phyloP scores from a whole-genome alignment of 805 yeast species.

The Schwanniomyces occidentalis region DNA sequence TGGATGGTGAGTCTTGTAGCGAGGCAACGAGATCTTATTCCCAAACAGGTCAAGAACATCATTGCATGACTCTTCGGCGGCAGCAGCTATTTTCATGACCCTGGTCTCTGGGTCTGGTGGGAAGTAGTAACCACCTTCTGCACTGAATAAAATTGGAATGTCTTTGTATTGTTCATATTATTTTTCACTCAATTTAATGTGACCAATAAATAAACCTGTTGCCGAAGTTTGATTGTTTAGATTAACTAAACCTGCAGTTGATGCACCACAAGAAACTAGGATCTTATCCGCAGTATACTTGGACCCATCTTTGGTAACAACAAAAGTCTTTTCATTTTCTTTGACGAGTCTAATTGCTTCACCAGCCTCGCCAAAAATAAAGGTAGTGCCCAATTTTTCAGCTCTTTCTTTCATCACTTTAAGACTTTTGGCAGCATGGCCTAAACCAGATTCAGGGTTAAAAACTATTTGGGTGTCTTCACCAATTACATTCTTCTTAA shows the following conservation, averaged over 20 bases:
- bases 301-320: constrained; percentile 24
- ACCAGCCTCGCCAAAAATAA: constrained; percentile 14
- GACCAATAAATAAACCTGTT: constrained; percentile 37
- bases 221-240: constrained; percentile 32
- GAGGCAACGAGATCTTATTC: constrained; percentile 33
- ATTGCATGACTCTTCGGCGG: constrained; percentile 26
- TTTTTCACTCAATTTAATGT: constrained; percentile 32
- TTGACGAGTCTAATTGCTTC: constrained; percentile 7
- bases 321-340: constrained; percentile 12
- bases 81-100: constrained; percentile 37
- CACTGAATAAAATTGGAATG: constrained; percentile 45
- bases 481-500: constrained; percentile 12
- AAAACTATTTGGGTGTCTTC: constrained; percentile 13
- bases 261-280: constrained; percentile 38
- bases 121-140: constrained; percentile 46
- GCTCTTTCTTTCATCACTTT: constrained; percentile 23
- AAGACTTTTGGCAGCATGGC: constrained; percentile 41
- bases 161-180: constrained; percentile 35
- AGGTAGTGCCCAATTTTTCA: constrained; percentile 11
- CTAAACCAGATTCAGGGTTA: constrained; percentile 46
- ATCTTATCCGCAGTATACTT: constrained; percentile 32
- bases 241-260: constrained; percentile 32
- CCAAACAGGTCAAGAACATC: constrained; percentile 11
- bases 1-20: constrained; percentile 26
- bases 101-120: constrained; percentile 44